These are phyloP conservation scores for Oxytropis ochrocephala DNA, from an alignment of 306 rosid species.

Conservation along the genomic window DNA sequence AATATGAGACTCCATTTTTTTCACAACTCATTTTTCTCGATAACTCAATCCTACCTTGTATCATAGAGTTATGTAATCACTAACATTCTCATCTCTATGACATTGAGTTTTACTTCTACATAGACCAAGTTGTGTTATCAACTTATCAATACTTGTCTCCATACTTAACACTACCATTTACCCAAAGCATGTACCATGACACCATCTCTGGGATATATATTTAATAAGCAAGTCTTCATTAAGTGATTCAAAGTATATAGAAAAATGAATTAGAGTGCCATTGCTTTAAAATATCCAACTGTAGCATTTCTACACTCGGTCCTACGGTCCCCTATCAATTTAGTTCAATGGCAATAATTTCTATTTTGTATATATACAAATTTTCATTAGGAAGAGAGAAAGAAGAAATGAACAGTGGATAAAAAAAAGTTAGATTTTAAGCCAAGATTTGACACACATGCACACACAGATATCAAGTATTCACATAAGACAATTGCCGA, in stretches of 20 bases:
- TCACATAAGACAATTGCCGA: background rate
- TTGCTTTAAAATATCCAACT: background rate
- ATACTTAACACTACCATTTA: background rate
- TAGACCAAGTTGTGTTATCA: background rate
- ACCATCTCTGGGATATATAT: background rate
- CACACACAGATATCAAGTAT: background rate
- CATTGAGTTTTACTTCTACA: background rate
- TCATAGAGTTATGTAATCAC: background rate
- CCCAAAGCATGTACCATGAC: background rate
- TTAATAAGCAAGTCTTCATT: background rate
- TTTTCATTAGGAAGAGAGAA: background rate
- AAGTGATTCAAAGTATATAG: background rate
- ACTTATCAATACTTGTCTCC: background rate
- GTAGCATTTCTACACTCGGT: background rate
- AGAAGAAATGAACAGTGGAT: background rate
- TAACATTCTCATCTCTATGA: background rate
- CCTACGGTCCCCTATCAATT: conserved; percentile 1
- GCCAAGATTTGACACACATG: background rate
- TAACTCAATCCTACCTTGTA: background rate
- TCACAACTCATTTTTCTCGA: background rate
- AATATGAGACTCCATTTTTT: background rate
- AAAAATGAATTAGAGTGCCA: background rate
- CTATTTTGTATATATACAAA: background rate
- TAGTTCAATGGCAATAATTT: background rate
- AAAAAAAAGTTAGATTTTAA: background rate